Evolutionary conservation across 1,284 basidiomycete genomes (phyloP), one percentile per base, ranked within the genome.

Genomic region (Austroboletus olivaceoglutinosus): DNA sequence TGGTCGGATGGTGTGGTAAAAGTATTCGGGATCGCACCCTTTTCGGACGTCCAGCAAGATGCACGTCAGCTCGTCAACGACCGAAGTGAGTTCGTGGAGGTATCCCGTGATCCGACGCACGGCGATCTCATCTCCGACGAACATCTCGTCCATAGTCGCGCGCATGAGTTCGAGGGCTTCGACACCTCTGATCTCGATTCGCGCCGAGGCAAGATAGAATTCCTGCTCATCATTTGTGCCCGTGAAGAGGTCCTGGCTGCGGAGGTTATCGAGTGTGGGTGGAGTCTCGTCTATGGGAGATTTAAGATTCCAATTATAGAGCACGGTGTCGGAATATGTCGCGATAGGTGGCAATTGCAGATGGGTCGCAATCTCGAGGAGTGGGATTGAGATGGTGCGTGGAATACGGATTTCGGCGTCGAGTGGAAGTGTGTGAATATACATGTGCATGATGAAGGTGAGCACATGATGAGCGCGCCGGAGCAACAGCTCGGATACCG

Each of bases 301-400:
- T 48, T n/a, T 73, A 67, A 81, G 73, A 9, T 73, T 68, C 91
- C 92, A 97, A 65, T 98, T 97, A 75, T 94, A 98, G 8, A 98
- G 77, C 3, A 98, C 94, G 27, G 88, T 89, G 66, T 96, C 94
- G 12, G 94, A 90, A 64, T 97, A 98, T 2, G 94, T 98, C 42
- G 96, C 77, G 38, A 98, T 78, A 0, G 95, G 94, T 0, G 96
- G 94, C 1, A 98, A 72, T 53, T 89, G 88, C 15, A 98, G 81
- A 45, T 89, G 75, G 0, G 76, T 71, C 19, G 85, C 91, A 22
- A 94, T 76, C 56, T 82, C 76, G n/a, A 93, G 80, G 25, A 93
- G 78, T 0, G 93, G 95, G 8, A 95, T 71, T 3, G 89, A 81
- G 51, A 97, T 73, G 2, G 85, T 75, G 0, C 77, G 72, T 16